These are phyloP conservation scores for Phyllosticta ampelicida DNA, from an alignment of 2,329 filamentous ascomycete species.

Conservation along the genomic window DNA sequence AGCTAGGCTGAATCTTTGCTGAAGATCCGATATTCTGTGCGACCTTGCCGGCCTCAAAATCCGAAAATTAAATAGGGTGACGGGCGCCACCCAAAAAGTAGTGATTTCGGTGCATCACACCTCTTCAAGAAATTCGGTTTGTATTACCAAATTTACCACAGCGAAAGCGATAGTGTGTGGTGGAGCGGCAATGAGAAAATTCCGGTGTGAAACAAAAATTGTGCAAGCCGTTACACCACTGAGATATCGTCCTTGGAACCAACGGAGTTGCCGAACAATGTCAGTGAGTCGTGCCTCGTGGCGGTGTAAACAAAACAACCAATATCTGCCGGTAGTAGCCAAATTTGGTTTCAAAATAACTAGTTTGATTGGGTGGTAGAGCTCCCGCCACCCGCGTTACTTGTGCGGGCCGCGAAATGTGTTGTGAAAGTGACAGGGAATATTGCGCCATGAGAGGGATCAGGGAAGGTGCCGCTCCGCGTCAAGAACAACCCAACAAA, in stretches of 20 bases:
- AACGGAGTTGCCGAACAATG: not conserved
- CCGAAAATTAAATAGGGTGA: not conserved
- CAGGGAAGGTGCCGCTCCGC: not conserved
- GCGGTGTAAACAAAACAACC: not conserved
- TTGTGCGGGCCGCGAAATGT: conserved; percentile 5
- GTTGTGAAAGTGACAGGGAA: conserved; percentile 1
- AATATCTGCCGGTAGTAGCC: not conserved
- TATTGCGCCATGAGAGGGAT: conserved; percentile 7
- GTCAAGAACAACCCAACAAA: not conserved
- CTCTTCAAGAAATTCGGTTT: not conserved
- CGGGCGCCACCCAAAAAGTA: not conserved
- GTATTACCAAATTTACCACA: not conserved
- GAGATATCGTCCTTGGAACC: not conserved
- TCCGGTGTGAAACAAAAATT: not conserved
- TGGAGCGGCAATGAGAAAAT: not conserved
- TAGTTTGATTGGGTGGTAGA: not conserved
- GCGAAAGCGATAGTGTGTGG: not conserved
- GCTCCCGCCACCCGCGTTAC: not conserved
- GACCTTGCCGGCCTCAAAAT: not conserved
- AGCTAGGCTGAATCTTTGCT: conserved; percentile 6
- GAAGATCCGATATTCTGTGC: not conserved
- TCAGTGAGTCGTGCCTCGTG: not conserved
- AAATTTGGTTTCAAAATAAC: not conserved
- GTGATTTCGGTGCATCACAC: not conserved
- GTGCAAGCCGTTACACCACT: not conserved